These are phyloP conservation scores for Metschnikowia shivogae DNA, from an alignment of 805 yeast species.

Conservation along the genomic window DNA sequence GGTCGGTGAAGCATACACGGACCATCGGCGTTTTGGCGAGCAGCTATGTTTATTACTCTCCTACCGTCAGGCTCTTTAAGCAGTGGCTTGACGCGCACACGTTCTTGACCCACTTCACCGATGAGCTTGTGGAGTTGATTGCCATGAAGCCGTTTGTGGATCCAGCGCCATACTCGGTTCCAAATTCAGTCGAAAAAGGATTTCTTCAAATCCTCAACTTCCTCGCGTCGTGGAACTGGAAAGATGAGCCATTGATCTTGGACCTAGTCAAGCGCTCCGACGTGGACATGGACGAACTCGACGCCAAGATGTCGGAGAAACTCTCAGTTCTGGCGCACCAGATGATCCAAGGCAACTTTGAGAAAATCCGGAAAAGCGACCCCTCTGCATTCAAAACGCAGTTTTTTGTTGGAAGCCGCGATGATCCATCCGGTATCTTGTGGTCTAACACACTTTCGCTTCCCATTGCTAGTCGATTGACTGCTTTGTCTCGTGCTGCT, in stretches of 20 bases:
- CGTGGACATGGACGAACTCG: slow-evolving; percentile 25
- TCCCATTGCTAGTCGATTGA: slow-evolving; percentile 82
- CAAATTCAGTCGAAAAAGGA: slow-evolving; percentile 76
- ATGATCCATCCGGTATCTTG: slow-evolving; percentile 79
- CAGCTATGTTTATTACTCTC: slow-evolving; percentile 67
- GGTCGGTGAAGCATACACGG: slow-evolving; percentile 75
- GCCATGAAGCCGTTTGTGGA: slow-evolving; percentile 84
- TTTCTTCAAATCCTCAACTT: slow-evolving; percentile 70
- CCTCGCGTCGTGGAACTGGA: slow-evolving; percentile 91
- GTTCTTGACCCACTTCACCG: slow-evolving; percentile 64
- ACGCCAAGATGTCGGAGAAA: slow-evolving; percentile 52
- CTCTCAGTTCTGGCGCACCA: slow-evolving; percentile 61
- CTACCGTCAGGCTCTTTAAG: slow-evolving; percentile 81
- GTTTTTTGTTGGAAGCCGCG: slow-evolving; percentile 75
- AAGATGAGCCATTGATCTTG: slow-evolving; percentile 74
- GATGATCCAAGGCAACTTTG: slow-evolving; percentile 58
- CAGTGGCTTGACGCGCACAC: slow-evolving; percentile 86
- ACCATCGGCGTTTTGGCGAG: slow-evolving; percentile 67
- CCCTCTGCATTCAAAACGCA: slow-evolving; percentile 79
- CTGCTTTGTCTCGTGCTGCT: slow-evolving; percentile 81
- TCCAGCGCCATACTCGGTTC: slow-evolving; percentile 78
- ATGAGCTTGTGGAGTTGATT: slow-evolving; percentile 76
- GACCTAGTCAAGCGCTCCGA: slow-evolving; percentile 55
- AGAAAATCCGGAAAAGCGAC: slow-evolving; percentile 66
- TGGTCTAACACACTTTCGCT: slow-evolving; percentile 66